Evolutionary conservation across 306 rosid genomes (phyloP).

Genomic region (Quercus ilex): DNA sequence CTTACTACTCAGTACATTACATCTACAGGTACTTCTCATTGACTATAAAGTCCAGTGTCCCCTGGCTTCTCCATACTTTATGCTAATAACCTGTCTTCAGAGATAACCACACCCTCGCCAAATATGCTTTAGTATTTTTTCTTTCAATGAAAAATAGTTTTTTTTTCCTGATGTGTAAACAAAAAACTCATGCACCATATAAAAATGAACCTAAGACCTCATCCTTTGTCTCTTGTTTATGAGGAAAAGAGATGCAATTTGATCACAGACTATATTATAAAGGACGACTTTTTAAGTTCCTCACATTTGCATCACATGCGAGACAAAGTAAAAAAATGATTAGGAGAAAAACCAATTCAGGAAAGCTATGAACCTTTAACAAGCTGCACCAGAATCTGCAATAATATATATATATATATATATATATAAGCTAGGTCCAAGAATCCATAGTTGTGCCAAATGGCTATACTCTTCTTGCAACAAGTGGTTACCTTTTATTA

Average conservation of each 20-base stretch:
- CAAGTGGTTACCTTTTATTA: too few species aligned
- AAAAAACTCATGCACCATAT: not conserved
- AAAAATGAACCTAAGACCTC: not conserved
- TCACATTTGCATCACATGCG: not conserved
- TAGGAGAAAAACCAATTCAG: conserved; percentile 2
- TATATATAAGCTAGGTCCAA: too few species aligned
- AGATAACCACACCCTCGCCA: not conserved
- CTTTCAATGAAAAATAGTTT: not conserved
- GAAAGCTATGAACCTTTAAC: conserved; percentile 3
- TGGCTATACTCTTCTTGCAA: too few species aligned
- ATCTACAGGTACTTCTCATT: too few species aligned
- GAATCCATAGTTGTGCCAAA: too few species aligned
- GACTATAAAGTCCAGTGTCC: too few species aligned
- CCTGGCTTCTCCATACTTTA: too few species aligned
- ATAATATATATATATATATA: not conserved
- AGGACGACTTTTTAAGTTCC: not conserved
- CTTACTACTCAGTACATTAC: too few species aligned
- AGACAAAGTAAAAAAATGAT: not conserved
- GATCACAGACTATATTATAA: not conserved
- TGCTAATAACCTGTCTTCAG: too few species aligned
- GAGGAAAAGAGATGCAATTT: not conserved
- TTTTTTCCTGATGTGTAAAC: not conserved
- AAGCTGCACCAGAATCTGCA: not conserved
- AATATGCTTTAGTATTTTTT: not conserved
- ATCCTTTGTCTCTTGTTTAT: not conserved